These are phyloP conservation scores for Mortierella sp. DNA, from an alignment of 371 early-diverging fungal species.

Conservation along the genomic window DNA sequence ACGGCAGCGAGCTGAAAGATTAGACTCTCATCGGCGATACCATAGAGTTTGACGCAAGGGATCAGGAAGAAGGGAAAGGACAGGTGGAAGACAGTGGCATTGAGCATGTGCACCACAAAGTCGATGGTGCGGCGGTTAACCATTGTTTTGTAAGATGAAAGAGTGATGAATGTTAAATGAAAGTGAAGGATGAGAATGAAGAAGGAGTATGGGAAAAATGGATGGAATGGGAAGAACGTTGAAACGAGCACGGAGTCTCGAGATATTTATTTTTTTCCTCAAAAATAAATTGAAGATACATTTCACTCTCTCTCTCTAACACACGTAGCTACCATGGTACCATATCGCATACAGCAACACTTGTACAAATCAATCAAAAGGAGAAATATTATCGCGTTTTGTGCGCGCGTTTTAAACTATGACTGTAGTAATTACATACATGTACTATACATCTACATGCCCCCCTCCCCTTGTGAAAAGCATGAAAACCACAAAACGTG, in stretches of 20 bases:
- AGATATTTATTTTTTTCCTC: too few relatives aligned
- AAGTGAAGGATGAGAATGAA: background rate
- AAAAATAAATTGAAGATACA: background rate
- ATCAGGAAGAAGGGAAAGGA: constrained; percentile 51
- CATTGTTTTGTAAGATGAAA: constrained; percentile 12
- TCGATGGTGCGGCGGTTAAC: constrained; percentile 38
- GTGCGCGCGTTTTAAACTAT: too few relatives aligned
- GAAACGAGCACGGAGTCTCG: background rate
- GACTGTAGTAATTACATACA: too few relatives aligned
- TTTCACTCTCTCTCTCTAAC: background rate
- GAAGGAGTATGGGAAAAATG: background rate
- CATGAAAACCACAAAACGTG: too few relatives aligned
- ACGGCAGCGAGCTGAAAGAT: constrained; percentile 23
- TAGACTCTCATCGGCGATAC: constrained; percentile 26
- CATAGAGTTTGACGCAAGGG: constrained; percentile 43
- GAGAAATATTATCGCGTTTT: too few relatives aligned
- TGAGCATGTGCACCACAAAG: constrained; percentile 42
- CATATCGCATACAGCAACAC: too few relatives aligned
- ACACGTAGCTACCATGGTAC: too few relatives aligned
- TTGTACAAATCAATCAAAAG: too few relatives aligned
- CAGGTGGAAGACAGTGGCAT: constrained; percentile 44
- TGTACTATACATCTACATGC: too few relatives aligned
- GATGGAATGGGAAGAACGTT: background rate
- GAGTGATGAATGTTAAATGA: background rate
- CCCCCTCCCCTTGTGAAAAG: too few relatives aligned